phyloP scores from a whole-genome alignment of 2,329 filamentous ascomycete species.

The Triangularia verruculosa region DNA sequence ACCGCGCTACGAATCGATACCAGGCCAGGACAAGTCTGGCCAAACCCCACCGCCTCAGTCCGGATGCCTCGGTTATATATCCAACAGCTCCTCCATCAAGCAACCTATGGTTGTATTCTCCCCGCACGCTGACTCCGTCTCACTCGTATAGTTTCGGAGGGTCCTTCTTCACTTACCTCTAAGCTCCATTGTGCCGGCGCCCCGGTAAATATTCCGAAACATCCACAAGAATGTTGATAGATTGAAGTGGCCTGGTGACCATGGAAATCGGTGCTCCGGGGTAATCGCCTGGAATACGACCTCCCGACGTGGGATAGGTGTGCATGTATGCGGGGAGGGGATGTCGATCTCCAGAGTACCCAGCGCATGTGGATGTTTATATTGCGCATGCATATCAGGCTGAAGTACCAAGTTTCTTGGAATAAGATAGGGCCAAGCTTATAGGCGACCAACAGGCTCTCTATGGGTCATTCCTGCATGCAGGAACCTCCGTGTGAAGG shows the following conservation, averaged over 20 bases:
- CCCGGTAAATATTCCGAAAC: constrained; percentile 10
- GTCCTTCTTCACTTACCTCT: background rate
- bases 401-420: constrained; percentile 14
- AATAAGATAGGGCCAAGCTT: constrained; percentile 15
- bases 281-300: background rate
- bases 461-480: constrained; percentile 11
- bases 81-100: background rate
- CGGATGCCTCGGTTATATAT: constrained; percentile 8
- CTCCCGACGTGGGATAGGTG: background rate
- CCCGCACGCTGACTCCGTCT: constrained; percentile 7
- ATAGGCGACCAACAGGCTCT: constrained; percentile 9
- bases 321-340: constrained; percentile 3
- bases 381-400: constrained; percentile 22
- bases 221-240: constrained; percentile 4
- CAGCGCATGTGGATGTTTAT: constrained; percentile 12
- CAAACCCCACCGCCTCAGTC: background rate
- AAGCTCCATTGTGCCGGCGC: constrained; percentile 13
- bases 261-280: constrained; percentile 16
- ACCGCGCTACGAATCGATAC: constrained; percentile 1
- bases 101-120: background rate
- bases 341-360: constrained; percentile 2
- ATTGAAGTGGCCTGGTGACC: constrained; percentile 12
- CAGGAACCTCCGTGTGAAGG: constrained; percentile 19
- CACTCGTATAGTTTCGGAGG: background rate
- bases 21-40: background rate